A percentile compares a stretch with the other conserved stretches of the same genome.
Evolutionary conservation across 352 stramenopile species (phyloP).

Genomic region (Poterioochromonas sp.): DNA sequence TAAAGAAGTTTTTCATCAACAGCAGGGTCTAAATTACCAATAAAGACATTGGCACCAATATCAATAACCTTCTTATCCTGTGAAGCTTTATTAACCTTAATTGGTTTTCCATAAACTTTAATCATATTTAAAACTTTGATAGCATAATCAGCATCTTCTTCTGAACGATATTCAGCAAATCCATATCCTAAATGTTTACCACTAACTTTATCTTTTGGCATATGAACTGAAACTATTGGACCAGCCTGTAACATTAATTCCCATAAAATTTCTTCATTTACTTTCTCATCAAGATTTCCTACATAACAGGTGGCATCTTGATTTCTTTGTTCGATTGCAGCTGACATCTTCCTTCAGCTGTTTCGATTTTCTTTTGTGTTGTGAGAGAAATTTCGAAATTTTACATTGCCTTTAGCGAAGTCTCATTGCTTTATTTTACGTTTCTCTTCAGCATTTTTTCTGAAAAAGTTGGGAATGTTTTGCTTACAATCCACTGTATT

Average conservation of each 20-base stretch:
- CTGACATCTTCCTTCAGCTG: slow-evolving; percentile 39
- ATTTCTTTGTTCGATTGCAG: slow-evolving; percentile 65
- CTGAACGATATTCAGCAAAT: slow-evolving; percentile 96
- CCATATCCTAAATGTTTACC: slow-evolving; percentile 77
- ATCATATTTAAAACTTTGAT: slow-evolving; percentile 99
- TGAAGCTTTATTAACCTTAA: slow-evolving; percentile 89
- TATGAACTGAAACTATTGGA: slow-evolving; percentile 92
- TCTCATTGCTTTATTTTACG: too few species aligned
- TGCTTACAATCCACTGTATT: too few species aligned
- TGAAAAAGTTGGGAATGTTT: too few species aligned
- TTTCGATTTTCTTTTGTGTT: neutral
- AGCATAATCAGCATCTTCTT: slow-evolving; percentile 94
- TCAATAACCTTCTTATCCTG: slow-evolving; percentile 88
- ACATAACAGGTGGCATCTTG: slow-evolving; percentile 96
- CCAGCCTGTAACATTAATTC: slow-evolving; percentile 85
- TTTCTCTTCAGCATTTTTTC: too few species aligned
- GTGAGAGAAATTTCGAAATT: too few species aligned
- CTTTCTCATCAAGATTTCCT: slow-evolving; percentile 88
- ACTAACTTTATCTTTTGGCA: slow-evolving; percentile 93
- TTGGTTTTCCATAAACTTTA: slow-evolving; percentile 87
- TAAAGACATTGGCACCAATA: slow-evolving; percentile 97
- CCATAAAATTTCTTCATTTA: slow-evolving; percentile 90
- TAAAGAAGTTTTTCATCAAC: slow-evolving; percentile 98
- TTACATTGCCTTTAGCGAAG: too few species aligned
- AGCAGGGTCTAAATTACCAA: slow-evolving; percentile 74